Percentiles rank a stretch among this genome's conserved stretches.
Conservation (phyloP, 78 protist species). For the Protostelium mycophagum region DNA sequence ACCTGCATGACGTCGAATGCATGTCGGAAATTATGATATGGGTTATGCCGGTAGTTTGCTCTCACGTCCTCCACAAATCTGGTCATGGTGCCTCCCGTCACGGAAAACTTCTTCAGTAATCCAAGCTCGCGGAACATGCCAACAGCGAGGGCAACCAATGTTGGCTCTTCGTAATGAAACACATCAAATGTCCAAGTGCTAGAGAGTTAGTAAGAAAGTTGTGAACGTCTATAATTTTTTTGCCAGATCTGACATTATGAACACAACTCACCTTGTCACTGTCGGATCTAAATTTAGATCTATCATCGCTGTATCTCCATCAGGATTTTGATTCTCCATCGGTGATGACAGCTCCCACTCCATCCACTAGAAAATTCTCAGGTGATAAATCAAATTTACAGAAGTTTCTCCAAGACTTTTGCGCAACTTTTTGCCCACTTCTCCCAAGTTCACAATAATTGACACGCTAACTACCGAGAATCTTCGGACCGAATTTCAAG, state of each 20-base stretch:
- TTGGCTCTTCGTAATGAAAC: background rate
- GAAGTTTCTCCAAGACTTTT: background rate
- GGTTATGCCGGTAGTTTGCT: conserved; percentile 4
- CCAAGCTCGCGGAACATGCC: background rate
- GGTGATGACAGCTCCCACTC: background rate
- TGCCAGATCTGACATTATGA: no score
- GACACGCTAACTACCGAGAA: no score
- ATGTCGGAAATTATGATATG: conserved; percentile 78
- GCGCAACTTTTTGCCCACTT: no score
- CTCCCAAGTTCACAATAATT: no score
- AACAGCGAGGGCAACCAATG: background rate
- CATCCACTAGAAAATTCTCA: no score
- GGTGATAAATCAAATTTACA: background rate
- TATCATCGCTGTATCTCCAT: background rate
- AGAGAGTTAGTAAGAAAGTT: no score
- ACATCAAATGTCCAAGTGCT: background rate
- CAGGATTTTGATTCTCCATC: background rate
- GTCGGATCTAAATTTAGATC: background rate
- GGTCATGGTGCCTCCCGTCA: background rate
- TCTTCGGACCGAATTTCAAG: no score
- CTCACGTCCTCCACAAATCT: background rate
- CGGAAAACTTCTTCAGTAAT: background rate
- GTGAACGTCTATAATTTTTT: no score
- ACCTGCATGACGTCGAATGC: conserved; percentile 71
- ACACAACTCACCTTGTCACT: no score